Evolutionary conservation across 768 basidiomycete species (phyloP).

Genomic region (Xanthoconium stramineum): DNA sequence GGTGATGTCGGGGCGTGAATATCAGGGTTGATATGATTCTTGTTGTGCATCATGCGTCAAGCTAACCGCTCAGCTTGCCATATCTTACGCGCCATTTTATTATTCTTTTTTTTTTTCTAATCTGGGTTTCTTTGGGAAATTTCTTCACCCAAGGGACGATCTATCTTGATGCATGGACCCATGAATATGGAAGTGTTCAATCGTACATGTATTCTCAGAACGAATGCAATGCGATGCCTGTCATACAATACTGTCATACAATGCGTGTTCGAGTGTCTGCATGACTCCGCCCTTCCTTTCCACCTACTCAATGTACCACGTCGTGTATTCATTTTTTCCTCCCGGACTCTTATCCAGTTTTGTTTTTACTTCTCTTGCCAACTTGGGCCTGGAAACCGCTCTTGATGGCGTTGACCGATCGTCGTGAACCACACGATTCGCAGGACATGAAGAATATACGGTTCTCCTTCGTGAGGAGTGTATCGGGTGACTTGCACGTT

Average conservation of each 20-base stretch:
- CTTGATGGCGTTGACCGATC: constrained; percentile 96
- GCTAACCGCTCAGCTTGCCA: background rate
- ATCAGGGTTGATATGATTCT: background rate
- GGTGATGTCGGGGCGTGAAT: constrained; percentile 46
- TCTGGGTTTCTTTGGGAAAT: background rate
- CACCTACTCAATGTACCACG: background rate
- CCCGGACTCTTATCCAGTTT: constrained; percentile 52
- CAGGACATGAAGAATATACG: constrained; percentile 98
- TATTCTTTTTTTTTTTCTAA: constrained; percentile 9
- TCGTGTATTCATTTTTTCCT: constrained; percentile 19
- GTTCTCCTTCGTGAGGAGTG: constrained; percentile 94
- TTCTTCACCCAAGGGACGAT: background rate
- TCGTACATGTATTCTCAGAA: constrained; percentile 21
- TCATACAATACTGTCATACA: constrained; percentile 10
- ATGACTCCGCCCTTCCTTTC: background rate
- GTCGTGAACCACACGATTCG: constrained; percentile 85
- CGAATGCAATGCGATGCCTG: constrained; percentile 17
- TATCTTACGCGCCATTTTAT: constrained; percentile 20
- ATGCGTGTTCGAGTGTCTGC: constrained; percentile 4
- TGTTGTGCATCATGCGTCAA: constrained; percentile 5
- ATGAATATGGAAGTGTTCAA: constrained; percentile 3
- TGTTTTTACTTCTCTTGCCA: constrained; percentile 82
- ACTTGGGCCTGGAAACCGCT: constrained; percentile 98
- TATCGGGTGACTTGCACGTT: constrained; percentile 99
- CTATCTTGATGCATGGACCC: constrained; percentile 9